Percentiles rank a stretch among this genome's conserved stretches.
These are phyloP conservation scores for Rhodomyrtus psidioides DNA, from an alignment of 441 rosid species.

Conservation along the genomic window DNA sequence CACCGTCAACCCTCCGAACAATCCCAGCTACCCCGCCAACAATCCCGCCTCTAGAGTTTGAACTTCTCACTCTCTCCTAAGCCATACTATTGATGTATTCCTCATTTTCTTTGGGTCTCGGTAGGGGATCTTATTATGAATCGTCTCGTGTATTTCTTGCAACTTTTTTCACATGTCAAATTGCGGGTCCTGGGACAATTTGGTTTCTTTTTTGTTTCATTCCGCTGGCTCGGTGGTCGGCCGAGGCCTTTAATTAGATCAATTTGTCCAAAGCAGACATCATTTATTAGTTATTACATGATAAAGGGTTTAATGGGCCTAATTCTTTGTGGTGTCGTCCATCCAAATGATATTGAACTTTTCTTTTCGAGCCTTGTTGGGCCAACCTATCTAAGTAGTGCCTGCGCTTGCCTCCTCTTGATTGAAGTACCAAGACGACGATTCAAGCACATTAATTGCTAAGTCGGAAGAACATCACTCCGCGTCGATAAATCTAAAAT, in stretches of 20 bases:
- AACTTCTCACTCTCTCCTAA: neutral
- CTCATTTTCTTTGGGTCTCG: neutral
- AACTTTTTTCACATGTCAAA: neutral
- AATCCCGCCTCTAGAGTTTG: neutral
- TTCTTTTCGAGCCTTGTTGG: neutral
- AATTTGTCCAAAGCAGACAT: neutral
- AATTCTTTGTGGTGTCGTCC: neutral
- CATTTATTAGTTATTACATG: neutral
- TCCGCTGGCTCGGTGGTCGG: neutral
- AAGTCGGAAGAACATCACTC: neutral
- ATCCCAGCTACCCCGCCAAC: neutral
- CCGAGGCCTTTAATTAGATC: neutral
- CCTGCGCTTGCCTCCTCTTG: neutral
- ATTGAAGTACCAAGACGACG: neutral
- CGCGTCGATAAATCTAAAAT: neutral
- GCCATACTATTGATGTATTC: neutral
- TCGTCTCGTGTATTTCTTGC: neutral
- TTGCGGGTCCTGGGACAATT: neutral
- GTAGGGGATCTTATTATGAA: neutral
- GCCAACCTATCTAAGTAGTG: neutral
- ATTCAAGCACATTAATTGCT: neutral
- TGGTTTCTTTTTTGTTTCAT: neutral
- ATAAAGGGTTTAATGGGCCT: neutral
- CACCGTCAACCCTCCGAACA: neutral
- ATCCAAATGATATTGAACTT: neutral